These are phyloP conservation scores for Pseudomonodictys pantanalensis DNA, from an alignment of 495 filamentous ascomycete genomes.

Conservation along the genomic window DNA sequence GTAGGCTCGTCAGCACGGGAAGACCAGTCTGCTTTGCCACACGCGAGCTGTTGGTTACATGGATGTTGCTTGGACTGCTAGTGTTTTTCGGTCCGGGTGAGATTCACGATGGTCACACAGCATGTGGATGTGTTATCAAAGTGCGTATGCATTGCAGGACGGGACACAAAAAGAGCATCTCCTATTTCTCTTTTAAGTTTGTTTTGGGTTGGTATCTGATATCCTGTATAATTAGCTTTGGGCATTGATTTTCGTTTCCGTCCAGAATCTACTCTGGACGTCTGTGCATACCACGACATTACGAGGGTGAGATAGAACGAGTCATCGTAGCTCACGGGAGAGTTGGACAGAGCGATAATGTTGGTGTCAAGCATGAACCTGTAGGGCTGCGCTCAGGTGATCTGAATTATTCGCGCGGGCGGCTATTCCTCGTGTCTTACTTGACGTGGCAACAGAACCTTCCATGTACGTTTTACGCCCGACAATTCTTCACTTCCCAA, in stretches of 20 bases:
- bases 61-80: background rate
- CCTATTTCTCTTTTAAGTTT: background rate
- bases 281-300: no score
- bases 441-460: no score
- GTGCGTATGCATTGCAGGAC: background rate
- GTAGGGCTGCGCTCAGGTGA: no score
- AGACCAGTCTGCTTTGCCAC: background rate
- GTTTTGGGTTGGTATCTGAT: conserved; percentile 8
- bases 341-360: no score
- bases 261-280: background rate
- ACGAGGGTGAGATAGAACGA: no score
- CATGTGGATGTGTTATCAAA: background rate
- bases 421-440: no score
- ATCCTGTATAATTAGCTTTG: conserved; percentile 17
- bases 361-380: no score
- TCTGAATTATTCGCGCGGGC: no score
- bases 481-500: no score
- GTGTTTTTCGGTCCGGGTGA: background rate
- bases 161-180: no score
- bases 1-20: background rate
- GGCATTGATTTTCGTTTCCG: background rate
- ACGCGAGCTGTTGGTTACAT: background rate
- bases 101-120: background rate
- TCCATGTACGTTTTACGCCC: no score
- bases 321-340: no score